Evolutionary conservation across 2,329 filamentous ascomycete genomes (phyloP), one percentile per base, ranked within the genome.

Genomic region (Ascochyta lentis): DNA sequence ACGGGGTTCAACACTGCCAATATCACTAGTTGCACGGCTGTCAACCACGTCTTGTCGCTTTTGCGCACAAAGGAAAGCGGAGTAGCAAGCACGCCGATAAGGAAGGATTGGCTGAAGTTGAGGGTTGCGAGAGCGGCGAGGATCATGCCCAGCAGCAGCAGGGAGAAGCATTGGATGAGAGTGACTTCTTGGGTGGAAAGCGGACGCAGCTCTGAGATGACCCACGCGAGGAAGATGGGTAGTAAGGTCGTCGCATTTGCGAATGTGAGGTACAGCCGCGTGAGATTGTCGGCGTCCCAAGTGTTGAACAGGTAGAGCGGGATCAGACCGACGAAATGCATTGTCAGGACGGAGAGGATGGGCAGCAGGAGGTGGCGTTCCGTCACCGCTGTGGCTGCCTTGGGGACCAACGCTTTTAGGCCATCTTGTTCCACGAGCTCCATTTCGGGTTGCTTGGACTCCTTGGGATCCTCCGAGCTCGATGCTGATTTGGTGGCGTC

Each of bases 81-180:
- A 3, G 85, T 80, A 39, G 91, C 87, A 41, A 94, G 79, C 2
- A 98, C 79, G 34, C 95, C 95, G 46, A 97, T 81, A 34, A 96
- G 81, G 71, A 98, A 89, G 43, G 92, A 88, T 13, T 97, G 87
- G 3, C 90, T 92, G 81, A 99, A 99, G 78, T 99, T 99, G 47
- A 99, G 85, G 0, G 94, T 99, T 2, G 95, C 94, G 12, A 99
- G 88, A 0, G 93, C 89, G 12, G 93, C 93, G 61, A 99, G 86
- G 67, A 92, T 93, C 80, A 97, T 91, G 67, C 95, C 95, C 0
- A 98, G 85, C 9, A 96, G 82, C 12, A 99, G 86, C n/a, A 98
- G 85, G 6, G 92, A 96, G 79, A 98, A 92, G 54, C 89, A 95
- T 73, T 96, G 93, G 61, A 92, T 87, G 47, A 97, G 85, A 43